Conservation (phyloP, 805 yeast genomes). For the Lachancea fermentati region DNA sequence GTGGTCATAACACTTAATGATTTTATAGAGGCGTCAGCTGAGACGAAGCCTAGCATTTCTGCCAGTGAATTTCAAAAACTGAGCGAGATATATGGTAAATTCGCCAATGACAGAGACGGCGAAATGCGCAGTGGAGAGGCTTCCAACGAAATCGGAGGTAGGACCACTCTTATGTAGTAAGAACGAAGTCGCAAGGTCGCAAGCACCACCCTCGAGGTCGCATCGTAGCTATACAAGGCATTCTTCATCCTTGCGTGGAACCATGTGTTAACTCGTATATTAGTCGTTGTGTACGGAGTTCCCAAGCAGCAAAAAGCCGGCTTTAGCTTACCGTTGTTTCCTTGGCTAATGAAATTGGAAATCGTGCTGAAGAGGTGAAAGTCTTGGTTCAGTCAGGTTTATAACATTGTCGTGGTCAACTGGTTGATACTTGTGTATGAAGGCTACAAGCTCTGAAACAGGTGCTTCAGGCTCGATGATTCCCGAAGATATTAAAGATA, state of each 20-base stretch:
- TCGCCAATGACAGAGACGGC: slow-evolving; percentile 74
- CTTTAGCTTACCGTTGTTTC: background rate
- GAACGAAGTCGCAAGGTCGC: no score
- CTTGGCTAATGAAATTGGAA: background rate
- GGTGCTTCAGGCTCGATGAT: slow-evolving; percentile 5
- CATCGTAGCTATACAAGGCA: no score
- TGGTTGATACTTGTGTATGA: background rate
- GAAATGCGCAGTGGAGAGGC: slow-evolving; percentile 83
- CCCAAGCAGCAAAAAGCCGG: background rate
- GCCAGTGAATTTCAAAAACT: slow-evolving; percentile 61
- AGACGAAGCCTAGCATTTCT: slow-evolving; percentile 89
- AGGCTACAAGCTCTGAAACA: background rate
- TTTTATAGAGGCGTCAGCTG: slow-evolving; percentile 55
- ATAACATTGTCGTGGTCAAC: background rate
- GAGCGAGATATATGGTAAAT: slow-evolving; percentile 58
- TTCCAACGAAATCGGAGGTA: slow-evolving; percentile 75
- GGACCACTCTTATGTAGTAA: slow-evolving; percentile 75
- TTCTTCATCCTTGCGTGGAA: no score
- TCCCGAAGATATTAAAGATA: slow-evolving; percentile 3
- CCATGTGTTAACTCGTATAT: no score
- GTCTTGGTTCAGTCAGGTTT: background rate
- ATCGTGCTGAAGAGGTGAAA: background rate
- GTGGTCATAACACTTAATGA: slow-evolving; percentile 45
- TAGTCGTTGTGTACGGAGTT: background rate
- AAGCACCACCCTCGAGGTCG: no score